Conservation (phyloP, 176 grass and related monocot species). For the Pharus latifolius region DNA sequence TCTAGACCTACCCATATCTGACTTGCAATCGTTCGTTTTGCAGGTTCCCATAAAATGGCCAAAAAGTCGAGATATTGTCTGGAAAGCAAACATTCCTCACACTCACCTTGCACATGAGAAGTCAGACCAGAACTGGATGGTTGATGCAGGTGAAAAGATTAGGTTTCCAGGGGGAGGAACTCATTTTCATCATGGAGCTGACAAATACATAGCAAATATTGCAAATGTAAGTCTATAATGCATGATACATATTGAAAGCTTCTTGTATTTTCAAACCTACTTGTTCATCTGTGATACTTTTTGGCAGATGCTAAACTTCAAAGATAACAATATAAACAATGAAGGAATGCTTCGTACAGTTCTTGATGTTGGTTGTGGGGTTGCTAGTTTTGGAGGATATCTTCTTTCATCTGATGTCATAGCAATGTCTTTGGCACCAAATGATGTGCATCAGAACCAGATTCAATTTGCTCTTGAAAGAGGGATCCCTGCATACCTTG, state of each 20-base stretch:
- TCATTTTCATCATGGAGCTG: slow-evolving; percentile 96
- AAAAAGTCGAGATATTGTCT: slow-evolving; percentile 91
- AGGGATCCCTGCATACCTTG: slow-evolving; percentile 96
- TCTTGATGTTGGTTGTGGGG: slow-evolving; percentile 96
- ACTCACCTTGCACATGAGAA: slow-evolving; percentile 95
- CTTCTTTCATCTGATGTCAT: slow-evolving; percentile 89
- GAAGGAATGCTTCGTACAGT: slow-evolving; percentile 83
- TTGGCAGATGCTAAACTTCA: slow-evolving; percentile 88
- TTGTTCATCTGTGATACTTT: slow-evolving; percentile 16
- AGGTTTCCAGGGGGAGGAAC: slow-evolving; percentile 94
- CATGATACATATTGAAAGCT: not conserved
- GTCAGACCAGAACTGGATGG: slow-evolving; percentile 99
- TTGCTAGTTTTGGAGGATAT: slow-evolving; percentile 96
- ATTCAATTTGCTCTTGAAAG: slow-evolving; percentile 99
- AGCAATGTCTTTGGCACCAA: slow-evolving; percentile 94
- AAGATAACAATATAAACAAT: slow-evolving; percentile 79
- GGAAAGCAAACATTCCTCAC: slow-evolving; percentile 98
- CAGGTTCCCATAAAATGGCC: slow-evolving; percentile 97
- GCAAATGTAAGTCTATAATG: slow-evolving; percentile 73
- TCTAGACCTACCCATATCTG: not conserved
- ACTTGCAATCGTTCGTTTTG: slow-evolving; percentile 12
- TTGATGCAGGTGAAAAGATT: slow-evolving; percentile 88
- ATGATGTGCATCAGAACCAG: slow-evolving; percentile 99
- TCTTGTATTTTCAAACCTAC: not conserved
- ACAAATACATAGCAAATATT: slow-evolving; percentile 89